Evolutionary conservation across 495 filamentous ascomycete genomes (phyloP).

Genomic region (Penicillium ochrochloron): DNA sequence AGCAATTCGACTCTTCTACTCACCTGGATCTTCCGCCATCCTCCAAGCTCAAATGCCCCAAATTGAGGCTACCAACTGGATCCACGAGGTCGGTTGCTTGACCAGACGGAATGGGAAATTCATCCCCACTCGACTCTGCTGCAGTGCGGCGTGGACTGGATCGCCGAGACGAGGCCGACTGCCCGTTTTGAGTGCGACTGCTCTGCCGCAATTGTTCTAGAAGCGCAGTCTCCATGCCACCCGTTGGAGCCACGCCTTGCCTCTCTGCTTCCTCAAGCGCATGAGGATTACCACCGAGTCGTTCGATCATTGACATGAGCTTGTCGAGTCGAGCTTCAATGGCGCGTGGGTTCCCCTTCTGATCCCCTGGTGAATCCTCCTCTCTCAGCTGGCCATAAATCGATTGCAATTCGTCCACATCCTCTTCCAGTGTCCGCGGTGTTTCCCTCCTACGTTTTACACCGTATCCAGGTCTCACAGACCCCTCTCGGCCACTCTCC

Average conservation of each 20-base stretch:
- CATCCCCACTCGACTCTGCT: conserved; percentile 46
- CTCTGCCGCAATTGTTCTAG: conserved; percentile 26
- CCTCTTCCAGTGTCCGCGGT: conserved; percentile 39
- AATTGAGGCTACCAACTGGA: conserved; percentile 50
- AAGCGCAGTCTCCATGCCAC: conserved; percentile 25
- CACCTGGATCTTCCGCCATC: conserved; percentile 52
- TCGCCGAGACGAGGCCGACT: conserved; percentile 24
- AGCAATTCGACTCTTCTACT: conserved; percentile 10
- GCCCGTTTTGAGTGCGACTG: conserved; percentile 23
- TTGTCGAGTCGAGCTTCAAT: conserved; percentile 52
- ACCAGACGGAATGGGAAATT: conserved; percentile 52
- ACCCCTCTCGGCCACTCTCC: conserved; percentile 18
- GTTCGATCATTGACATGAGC: conserved; percentile 52
- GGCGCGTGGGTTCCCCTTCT: conserved; percentile 38
- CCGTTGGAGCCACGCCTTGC: conserved; percentile 31
- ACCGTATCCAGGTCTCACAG: conserved; percentile 33
- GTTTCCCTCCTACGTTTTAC: conserved; percentile 44
- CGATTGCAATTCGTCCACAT: conserved; percentile 44
- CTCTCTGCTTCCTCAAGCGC: conserved; percentile 33
- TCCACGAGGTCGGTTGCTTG: conserved; percentile 52
- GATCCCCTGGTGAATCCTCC: conserved; percentile 29
- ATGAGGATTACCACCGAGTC: conserved; percentile 40
- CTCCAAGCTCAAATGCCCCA: conserved; percentile 53
- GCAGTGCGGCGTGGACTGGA: conserved; percentile 43
- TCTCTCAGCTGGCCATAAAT: conserved; percentile 42